These are phyloP conservation scores for Datura wrightii DNA, from an alignment of 257 asterid species.

Conservation along the genomic window DNA sequence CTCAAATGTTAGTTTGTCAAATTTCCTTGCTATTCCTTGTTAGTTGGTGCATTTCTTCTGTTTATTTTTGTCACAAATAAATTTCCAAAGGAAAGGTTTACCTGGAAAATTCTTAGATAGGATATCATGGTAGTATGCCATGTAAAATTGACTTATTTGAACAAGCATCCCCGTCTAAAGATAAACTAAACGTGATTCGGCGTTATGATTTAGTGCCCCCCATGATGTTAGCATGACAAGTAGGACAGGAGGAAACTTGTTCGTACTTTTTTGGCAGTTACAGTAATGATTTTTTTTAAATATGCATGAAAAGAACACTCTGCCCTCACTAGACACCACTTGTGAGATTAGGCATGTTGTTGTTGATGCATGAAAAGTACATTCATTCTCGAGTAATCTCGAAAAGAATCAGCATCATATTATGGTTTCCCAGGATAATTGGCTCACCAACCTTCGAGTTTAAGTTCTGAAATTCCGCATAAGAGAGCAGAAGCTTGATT, in stretches of 20 bases:
- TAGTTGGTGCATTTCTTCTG: background rate
- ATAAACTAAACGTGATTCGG: background rate
- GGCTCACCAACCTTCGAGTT: background rate
- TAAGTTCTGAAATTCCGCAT: background rate
- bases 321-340: too few relatives aligned
- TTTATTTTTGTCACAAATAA: background rate
- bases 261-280: background rate
- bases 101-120: background rate
- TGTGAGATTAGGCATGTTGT: too few relatives aligned
- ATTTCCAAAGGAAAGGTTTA: background rate
- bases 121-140: slow-evolving; percentile 1
- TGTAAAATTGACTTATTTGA: background rate
- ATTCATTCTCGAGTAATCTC: background rate
- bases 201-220: background rate
- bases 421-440: background rate
- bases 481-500: background rate
- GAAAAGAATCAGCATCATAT: background rate
- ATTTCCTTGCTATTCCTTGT: background rate
- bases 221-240: background rate
- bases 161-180: background rate
- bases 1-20: background rate
- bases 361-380: background rate
- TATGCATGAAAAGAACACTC: background rate
- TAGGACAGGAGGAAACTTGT: background rate
- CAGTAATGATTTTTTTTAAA: background rate